Conservation (phyloP, 2,329 filamentous ascomycete genomes). For the Sordariomycetes sp. region DNA sequence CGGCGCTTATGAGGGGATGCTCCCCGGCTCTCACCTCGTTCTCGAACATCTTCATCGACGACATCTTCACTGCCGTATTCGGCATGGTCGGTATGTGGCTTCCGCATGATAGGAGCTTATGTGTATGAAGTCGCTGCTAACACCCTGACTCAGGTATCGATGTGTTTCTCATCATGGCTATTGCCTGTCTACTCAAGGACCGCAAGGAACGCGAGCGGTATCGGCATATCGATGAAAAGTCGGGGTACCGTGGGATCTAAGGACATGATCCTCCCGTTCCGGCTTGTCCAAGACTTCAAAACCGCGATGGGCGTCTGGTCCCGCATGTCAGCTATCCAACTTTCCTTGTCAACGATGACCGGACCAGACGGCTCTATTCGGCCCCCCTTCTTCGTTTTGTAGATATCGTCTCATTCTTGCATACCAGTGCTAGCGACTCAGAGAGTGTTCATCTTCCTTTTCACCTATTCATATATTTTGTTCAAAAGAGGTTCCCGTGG, state of each 20-base stretch:
- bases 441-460: background rate
- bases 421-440: background rate
- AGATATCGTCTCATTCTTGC: background rate
- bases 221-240: constrained; percentile 74
- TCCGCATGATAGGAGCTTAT: background rate
- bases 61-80: constrained; percentile 70
- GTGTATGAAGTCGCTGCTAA: background rate
- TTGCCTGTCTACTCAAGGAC: constrained; percentile 69
- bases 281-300: background rate
- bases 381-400: background rate
- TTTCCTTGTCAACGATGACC: background rate
- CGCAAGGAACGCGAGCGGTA: constrained; percentile 72
- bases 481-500: background rate
- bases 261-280: background rate
- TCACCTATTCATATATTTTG: background rate
- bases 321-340: background rate
- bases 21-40: constrained; percentile 56
- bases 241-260: constrained; percentile 38
- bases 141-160: constrained; percentile 41
- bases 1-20: constrained; percentile 61
- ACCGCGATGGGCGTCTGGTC: background rate
- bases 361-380: background rate
- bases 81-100: constrained; percentile 57
- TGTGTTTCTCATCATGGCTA: constrained; percentile 55
- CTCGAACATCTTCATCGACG: constrained; percentile 60